phyloP scores from a whole-genome alignment of 139 green algal genomes.

The Chlorella ohadii region DNA sequence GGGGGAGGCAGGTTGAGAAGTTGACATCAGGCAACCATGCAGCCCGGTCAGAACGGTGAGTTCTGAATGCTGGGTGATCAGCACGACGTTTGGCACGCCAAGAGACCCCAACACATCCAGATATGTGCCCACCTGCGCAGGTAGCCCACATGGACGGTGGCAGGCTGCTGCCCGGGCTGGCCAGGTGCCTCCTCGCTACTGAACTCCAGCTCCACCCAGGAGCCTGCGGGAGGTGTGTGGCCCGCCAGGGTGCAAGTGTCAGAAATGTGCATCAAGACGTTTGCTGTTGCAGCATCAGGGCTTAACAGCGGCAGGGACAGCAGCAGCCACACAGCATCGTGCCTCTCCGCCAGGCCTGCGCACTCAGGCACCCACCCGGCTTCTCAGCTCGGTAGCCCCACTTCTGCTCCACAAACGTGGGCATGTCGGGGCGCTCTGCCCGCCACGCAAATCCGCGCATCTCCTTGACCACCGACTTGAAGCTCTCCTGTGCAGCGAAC shows the following conservation, averaged over 20 bases:
- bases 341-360: background rate
- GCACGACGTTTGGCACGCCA: no score
- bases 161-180: background rate
- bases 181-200: background rate
- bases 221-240: background rate
- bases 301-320: background rate
- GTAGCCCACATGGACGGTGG: conserved; percentile 17
- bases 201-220: background rate
- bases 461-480: background rate
- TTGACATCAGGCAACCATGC: no score
- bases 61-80: no score
- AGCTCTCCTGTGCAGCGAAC: background rate
- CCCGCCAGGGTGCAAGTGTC: background rate
- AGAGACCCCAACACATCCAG: no score
- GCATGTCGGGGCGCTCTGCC: background rate
- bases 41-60: no score
- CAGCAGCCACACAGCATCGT: background rate
- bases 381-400: background rate
- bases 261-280: no score
- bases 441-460: background rate
- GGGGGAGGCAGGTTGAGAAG: no score
- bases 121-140: background rate
- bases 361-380: background rate
- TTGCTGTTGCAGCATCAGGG: no score
- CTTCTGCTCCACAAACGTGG: conserved; percentile 23